A percentile compares a stretch with the other conserved stretches of the same genome.
Evolutionary conservation across 1,284 basidiomycete species (phyloP).

Genomic region (Xerocomus cyaneibrunnescens): DNA sequence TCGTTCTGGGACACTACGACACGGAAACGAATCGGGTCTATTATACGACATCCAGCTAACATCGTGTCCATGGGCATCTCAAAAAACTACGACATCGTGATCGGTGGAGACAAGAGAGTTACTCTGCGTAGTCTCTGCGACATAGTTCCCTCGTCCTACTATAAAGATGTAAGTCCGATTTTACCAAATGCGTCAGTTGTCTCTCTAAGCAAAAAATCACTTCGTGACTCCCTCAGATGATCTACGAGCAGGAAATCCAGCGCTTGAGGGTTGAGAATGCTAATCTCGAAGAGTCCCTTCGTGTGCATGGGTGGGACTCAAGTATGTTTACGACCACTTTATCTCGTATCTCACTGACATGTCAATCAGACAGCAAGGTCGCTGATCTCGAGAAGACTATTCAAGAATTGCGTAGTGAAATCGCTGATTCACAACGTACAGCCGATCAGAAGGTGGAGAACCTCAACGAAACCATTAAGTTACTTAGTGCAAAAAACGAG

Average conservation of each 20-base stretch:
- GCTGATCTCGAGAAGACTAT: not conserved
- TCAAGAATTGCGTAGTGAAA: not conserved
- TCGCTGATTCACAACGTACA: not conserved
- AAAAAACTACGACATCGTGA: conserved; percentile 1
- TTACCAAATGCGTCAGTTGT: not conserved
- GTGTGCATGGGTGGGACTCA: not conserved
- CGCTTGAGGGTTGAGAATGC: not conserved
- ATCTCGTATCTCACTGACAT: not conserved
- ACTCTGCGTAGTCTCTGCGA: not conserved
- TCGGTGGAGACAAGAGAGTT: not conserved
- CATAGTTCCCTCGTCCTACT: not conserved
- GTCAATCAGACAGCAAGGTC: not conserved
- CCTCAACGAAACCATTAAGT: not conserved
- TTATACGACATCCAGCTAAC: not conserved
- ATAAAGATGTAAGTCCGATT: not conserved
- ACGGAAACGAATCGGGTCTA: conserved; percentile 1
- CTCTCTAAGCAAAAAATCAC: not conserved
- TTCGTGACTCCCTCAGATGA: not conserved
- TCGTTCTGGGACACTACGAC: conserved; percentile 5
- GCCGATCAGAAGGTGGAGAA: not conserved
- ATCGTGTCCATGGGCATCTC: conserved; percentile 4
- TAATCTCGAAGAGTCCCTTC: conserved; percentile 1
- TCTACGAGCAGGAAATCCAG: not conserved
- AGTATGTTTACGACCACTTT: not conserved
- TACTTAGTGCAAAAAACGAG: not conserved